Percentiles rank a stretch among this genome's conserved stretches.
Evolutionary conservation across 257 asterid species (phyloP).

Genomic region (Lycium ferocissimum): DNA sequence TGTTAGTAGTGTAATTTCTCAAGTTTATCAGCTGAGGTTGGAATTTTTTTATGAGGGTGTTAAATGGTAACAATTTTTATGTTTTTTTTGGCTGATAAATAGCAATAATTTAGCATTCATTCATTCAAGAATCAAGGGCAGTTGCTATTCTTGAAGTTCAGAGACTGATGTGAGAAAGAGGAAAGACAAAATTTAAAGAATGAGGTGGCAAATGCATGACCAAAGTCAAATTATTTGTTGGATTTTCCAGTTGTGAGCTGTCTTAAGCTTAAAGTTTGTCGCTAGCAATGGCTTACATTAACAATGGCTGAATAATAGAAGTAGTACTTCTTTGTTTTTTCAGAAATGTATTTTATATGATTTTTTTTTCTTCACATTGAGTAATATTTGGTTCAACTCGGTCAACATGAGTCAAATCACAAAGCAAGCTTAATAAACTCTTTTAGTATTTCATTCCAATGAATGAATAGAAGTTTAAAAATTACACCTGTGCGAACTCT

Average conservation of each 20-base stretch:
- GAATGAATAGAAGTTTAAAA: not conserved
- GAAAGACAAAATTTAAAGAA: not conserved
- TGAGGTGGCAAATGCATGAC: constrained; percentile 18
- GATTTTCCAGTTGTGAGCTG: constrained; percentile 17
- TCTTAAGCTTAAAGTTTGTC: constrained; percentile 10
- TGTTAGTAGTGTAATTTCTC: not conserved
- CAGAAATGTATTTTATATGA: not conserved
- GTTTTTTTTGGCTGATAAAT: not conserved
- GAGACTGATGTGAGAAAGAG: not conserved
- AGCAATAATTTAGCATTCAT: not conserved
- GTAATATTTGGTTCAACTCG: not conserved
- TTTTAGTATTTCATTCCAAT: not conserved
- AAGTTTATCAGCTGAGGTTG: not conserved
- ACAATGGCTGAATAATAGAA: not conserved
- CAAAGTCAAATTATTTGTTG: not conserved
- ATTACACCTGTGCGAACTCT: not conserved
- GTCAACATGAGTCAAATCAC: not conserved
- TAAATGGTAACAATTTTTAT: not conserved
- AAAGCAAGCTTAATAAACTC: not conserved
- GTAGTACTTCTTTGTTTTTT: not conserved
- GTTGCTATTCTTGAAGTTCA: not conserved
- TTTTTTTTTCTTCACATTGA: not conserved
- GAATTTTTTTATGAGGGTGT: not conserved
- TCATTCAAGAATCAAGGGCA: not conserved
- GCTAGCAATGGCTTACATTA: not conserved